Base-by-base conservation (phyloP, 1,139 yeast genomes). In the Protomyces inouyei region DNA sequence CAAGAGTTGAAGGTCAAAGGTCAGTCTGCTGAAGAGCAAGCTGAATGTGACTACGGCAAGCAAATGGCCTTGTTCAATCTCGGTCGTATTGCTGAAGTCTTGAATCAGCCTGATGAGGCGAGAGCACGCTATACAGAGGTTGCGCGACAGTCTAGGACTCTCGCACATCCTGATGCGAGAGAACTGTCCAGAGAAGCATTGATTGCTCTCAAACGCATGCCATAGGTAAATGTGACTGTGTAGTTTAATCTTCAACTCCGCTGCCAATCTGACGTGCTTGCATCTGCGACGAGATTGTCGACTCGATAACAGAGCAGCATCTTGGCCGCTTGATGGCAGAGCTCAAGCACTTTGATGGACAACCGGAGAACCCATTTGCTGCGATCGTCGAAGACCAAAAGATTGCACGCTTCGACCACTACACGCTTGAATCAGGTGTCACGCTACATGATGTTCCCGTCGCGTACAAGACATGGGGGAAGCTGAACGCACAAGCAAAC, bases 401-500 rank as follows among this genome's bases (percentile, higher is more conserved):
- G 40, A 85, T 90, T 37, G 89, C 88, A 36, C 85, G 87, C 66
- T 79, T 93, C n/a, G 97, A 97, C 0, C 81, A 82, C 67, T 84
- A 85, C 71, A 79, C 78, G 35, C 79, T 93, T 55, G 98, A 93
- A 73, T 87, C 95, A 65, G 97, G 97, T 3, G 93, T 88, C 67
- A 77, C 81, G 0, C 77, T 93, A 45, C 75, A 73, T 61, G 79
- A 88, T 52, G 90, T 91, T 57, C 98, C 97, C 0, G 89, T 93
- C 23, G 98, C 98, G 2, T 93, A 88, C 77, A 93, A 93, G 75
- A 87, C 96, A 0, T 93, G 98, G 97, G 98, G 98, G 2, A 79
- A 81, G 66, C 79, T 92, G 60, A 89, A 89, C 72, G 82, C 78
- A 9, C 77, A 76, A 4, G 83, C 81, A 8, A 85, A 86, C 70